Evolutionary conservation across 2,329 filamentous ascomycete genomes (phyloP).

Genomic region (Knufia petricola): DNA sequence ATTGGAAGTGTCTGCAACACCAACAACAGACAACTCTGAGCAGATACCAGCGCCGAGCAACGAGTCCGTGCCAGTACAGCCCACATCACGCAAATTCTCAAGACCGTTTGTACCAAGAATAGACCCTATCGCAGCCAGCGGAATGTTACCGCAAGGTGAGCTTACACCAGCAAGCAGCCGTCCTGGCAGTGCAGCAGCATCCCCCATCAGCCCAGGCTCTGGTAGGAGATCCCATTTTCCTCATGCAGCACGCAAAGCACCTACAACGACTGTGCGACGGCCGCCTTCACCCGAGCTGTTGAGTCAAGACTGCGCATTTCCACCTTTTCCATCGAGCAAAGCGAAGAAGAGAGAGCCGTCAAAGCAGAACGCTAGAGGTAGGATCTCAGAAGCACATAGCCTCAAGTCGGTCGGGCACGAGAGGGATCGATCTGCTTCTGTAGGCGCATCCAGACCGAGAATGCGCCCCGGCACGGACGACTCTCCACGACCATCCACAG

Average conservation of each 20-base stretch:
- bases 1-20: not conserved
- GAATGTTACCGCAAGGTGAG: constrained; percentile 28
- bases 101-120: constrained; percentile 20
- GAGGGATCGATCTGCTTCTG: constrained; percentile 18
- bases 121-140: constrained; percentile 18
- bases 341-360: constrained; percentile 11
- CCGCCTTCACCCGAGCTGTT: constrained; percentile 38
- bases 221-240: constrained; percentile 35
- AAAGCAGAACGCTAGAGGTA: not conserved
- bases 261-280: constrained; percentile 30
- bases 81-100: not conserved
- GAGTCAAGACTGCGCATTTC: constrained; percentile 45
- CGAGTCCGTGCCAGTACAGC: not conserved
- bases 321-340: constrained; percentile 41
- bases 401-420: not conserved
- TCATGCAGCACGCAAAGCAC: constrained; percentile 30
- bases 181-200: constrained; percentile 51
- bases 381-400: not conserved
- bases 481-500: constrained; percentile 2
- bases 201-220: constrained; percentile 51
- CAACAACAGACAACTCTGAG: not conserved
- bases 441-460: constrained; percentile 10
- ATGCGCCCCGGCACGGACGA: constrained; percentile 6
- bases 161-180: constrained; percentile 55
- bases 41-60: not conserved